Conservation (phyloP, 768 basidiomycete genomes). For the Rhodotorula graminis region DNA sequence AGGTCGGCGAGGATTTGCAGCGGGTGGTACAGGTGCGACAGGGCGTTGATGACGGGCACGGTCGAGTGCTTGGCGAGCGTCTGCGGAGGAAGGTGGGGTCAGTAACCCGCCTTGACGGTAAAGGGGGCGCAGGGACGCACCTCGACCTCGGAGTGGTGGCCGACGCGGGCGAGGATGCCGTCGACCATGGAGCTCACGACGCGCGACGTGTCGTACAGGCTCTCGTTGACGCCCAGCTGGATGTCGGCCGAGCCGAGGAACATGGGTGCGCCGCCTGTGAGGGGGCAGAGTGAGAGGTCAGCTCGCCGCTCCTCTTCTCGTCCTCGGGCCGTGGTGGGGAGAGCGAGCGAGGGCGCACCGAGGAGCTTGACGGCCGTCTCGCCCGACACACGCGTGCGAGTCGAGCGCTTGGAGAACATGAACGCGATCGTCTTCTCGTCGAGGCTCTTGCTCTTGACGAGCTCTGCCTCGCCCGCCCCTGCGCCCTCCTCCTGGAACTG, state of each 20-base stretch:
- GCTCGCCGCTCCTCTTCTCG: not conserved
- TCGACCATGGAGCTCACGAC: conserved; percentile 93
- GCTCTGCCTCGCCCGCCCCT: not conserved
- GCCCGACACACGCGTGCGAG: conserved; percentile 79
- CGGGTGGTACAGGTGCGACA: conserved; percentile 93
- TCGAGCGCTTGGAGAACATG: conserved; percentile 87
- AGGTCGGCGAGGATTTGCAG: conserved; percentile 92
- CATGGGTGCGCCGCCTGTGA: conserved; percentile 64
- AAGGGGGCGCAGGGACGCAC: conserved; percentile 51
- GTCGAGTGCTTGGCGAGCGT: conserved; percentile 83
- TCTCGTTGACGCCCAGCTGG: conserved; percentile 94
- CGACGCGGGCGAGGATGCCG: conserved; percentile 94
- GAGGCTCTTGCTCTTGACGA: conserved; percentile 36
- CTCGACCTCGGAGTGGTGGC: conserved; percentile 86
- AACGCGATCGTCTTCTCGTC: conserved; percentile 75
- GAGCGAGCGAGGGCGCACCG: conserved; percentile 50
- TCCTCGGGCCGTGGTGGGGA: not conserved
- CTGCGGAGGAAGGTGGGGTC: no score
- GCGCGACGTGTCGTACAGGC: conserved; percentile 69
- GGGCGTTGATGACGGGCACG: conserved; percentile 91
- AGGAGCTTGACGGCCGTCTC: conserved; percentile 75
- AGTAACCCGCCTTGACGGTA: no score
- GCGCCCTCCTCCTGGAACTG: conserved; percentile 40
- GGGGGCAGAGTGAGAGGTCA: not conserved
- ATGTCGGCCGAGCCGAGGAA: conserved; percentile 88